Conservation (phyloP, 2,329 filamentous ascomycete genomes). For the Talaromyces funiculosus region DNA sequence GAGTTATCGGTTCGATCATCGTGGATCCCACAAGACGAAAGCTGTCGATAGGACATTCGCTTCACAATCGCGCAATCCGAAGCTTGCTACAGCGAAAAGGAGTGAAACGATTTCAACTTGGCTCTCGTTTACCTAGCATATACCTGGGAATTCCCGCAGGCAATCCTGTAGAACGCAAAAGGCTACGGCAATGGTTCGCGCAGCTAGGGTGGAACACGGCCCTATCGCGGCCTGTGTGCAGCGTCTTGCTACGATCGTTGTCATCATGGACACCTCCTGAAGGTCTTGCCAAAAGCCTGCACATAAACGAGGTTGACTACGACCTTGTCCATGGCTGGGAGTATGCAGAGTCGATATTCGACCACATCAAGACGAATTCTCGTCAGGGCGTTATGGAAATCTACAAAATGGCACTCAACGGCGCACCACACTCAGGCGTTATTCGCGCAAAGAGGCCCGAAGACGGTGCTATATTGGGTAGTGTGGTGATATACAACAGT, state of each 20-base stretch:
- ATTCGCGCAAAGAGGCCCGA: constrained; percentile 71
- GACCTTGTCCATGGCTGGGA: constrained; percentile 78
- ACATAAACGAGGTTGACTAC: constrained; percentile 68
- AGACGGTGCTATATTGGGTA: constrained; percentile 66
- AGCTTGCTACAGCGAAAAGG: constrained; percentile 65
- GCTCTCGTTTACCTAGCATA: constrained; percentile 73
- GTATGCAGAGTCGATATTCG: constrained; percentile 66
- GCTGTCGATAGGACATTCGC: constrained; percentile 81
- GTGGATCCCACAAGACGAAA: constrained; percentile 83
- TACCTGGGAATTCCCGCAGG: constrained; percentile 77
- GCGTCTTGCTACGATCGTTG: constrained; percentile 70
- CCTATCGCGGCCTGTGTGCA: constrained; percentile 58
- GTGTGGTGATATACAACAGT: constrained; percentile 70
- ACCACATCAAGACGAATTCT: constrained; percentile 67
- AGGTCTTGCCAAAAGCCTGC: constrained; percentile 67
- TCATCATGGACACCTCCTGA: constrained; percentile 68
- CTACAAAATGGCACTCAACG: constrained; percentile 68
- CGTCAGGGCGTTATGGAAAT: constrained; percentile 74
- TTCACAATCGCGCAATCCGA: constrained; percentile 79
- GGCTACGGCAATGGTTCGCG: constrained; percentile 74
- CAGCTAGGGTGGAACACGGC: constrained; percentile 80
- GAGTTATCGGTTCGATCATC: constrained; percentile 78
- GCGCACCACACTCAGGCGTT: constrained; percentile 68
- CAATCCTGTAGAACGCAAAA: constrained; percentile 56
- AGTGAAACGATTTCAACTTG: constrained; percentile 75